These are phyloP conservation scores for Miamiensis avidus DNA, from an alignment of 169 alveolate genomes.

Conservation along the genomic window DNA sequence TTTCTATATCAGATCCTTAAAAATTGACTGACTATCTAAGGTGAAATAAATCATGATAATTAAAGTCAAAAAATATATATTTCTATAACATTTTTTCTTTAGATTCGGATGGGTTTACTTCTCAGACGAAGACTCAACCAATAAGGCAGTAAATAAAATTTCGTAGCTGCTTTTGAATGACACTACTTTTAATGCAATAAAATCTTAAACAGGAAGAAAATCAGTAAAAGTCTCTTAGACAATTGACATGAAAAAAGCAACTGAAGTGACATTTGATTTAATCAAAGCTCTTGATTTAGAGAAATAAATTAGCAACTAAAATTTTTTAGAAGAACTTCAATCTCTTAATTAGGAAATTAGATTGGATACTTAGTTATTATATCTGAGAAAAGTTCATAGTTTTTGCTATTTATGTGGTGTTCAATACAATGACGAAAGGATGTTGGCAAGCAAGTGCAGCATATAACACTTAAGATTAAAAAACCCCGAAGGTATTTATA, in stretches of 20 bases:
- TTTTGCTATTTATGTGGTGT: conserved; percentile 58
- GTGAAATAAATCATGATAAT: neutral
- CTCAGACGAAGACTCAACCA: neutral
- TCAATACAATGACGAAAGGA: conserved; percentile 55
- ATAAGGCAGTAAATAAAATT: neutral
- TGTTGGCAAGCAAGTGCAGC: conserved; percentile 50
- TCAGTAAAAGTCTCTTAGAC: conserved; percentile 33
- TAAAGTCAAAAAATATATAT: too few relatives aligned
- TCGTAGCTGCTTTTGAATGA: neutral
- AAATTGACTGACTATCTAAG: neutral
- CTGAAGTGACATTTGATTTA: conserved; percentile 33
- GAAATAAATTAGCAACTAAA: conserved; percentile 41
- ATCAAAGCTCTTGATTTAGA: conserved; percentile 46
- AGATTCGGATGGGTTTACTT: neutral
- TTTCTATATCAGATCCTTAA: neutral
- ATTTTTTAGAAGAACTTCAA: conserved; percentile 5
- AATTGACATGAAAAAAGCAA: conserved; percentile 37
- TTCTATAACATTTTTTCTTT: too few relatives aligned
- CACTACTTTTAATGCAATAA: conserved; percentile 34
- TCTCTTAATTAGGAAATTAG: conserved; percentile 26
- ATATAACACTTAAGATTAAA: conserved; percentile 49
- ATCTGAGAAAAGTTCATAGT: conserved; percentile 56
- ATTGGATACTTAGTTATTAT: conserved; percentile 50
- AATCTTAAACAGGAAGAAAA: conserved; percentile 31
- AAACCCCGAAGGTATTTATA: neutral